Evolutionary conservation across 805 yeast genomes (phyloP).

Genomic region (Cyberlindnera petersonii): DNA sequence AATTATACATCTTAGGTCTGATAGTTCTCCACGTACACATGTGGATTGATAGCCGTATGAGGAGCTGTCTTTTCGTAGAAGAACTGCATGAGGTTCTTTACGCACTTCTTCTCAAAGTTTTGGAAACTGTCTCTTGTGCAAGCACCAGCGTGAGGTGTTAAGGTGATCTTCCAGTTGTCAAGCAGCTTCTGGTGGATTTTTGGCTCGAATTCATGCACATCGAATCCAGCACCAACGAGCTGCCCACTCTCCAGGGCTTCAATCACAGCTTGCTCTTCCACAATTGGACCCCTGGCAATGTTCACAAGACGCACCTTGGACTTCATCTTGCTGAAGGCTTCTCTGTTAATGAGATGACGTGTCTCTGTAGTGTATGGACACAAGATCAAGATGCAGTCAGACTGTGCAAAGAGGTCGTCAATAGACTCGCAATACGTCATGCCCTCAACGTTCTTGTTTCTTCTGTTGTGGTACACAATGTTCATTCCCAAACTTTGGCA

Average conservation of each 20-base stretch:
- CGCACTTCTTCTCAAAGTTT: constrained; percentile 37
- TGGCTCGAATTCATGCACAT: constrained; percentile 42
- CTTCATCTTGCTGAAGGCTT: constrained; percentile 26
- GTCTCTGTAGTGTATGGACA: constrained; percentile 40
- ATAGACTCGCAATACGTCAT: constrained; percentile 26
- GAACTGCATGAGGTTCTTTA: constrained; percentile 33
- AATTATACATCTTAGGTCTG: no score
- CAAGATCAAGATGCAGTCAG: constrained; percentile 34
- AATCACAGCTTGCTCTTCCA: constrained; percentile 36
- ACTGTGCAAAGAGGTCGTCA: constrained; percentile 26
- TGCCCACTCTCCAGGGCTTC: constrained; percentile 39
- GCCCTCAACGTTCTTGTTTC: constrained; percentile 36
- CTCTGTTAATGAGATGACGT: constrained; percentile 34
- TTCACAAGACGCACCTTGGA: constrained; percentile 32
- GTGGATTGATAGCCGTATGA: constrained; percentile 29
- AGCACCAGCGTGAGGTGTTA: constrained; percentile 38
- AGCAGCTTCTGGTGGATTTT: constrained; percentile 32
- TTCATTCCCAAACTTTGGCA: constrained; percentile 43
- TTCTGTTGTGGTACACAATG: constrained; percentile 39
- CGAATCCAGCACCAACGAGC: constrained; percentile 40
- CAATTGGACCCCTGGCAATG: constrained; percentile 40
- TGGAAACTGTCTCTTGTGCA: constrained; percentile 34
- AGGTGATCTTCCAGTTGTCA: constrained; percentile 33
- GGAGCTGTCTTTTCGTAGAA: constrained; percentile 33
- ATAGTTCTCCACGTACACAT: constrained; percentile 13